Base-by-base conservation (phyloP, 768 basidiomycete species). In the Leccinum arenicola region DNA sequence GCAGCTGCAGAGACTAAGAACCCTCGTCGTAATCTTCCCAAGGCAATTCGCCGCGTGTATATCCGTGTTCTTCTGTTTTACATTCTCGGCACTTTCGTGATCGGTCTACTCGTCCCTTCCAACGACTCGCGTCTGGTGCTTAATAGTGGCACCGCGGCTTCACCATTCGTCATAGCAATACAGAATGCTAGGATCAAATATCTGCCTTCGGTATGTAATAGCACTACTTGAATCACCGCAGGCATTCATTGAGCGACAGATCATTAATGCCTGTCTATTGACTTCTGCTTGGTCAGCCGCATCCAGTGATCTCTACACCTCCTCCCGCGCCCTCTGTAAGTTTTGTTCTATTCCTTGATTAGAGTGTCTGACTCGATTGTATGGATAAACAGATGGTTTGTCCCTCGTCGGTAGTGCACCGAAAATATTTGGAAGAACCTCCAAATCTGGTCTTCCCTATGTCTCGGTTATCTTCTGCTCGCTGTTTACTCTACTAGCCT, bases 271-370 rank as follows among this genome's bases (percentile, higher is more conserved):
- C 3, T 86, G 84, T 70, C 79, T 96, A 14, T 75, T 98, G 62
- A 92, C 89, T 40, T 92, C 93, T 3, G 94, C 95, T 6, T 95
- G 91, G 88, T 96, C 94, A 25, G 94, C 95, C 35, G 92, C 91
- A 6, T 88, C 87, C 23, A 90, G 88, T 70, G 93, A 96, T 70
- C 72, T 97, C 50, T 96, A 93, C 76, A 95, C 93, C 4, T 88
- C 88, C 50, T 94, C 93, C 17, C 86, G 91, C 56, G 90, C 89
- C 0, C 80, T 98, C 9, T 95, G 89, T 91, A 61, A 65, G 87
- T 78, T 33, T 21, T 17, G 5, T 8, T n/a, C 7, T 31, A 10
- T 11, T 25, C 25, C 47, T 6, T 1, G 6, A 27, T 47, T 3
- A 15, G 27, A 14, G 15, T 9, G 9, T 7, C 50, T 58, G 17